These are phyloP conservation scores for Aspergillus persii DNA, from an alignment of 2,329 filamentous ascomycete species.

Conservation along the genomic window DNA sequence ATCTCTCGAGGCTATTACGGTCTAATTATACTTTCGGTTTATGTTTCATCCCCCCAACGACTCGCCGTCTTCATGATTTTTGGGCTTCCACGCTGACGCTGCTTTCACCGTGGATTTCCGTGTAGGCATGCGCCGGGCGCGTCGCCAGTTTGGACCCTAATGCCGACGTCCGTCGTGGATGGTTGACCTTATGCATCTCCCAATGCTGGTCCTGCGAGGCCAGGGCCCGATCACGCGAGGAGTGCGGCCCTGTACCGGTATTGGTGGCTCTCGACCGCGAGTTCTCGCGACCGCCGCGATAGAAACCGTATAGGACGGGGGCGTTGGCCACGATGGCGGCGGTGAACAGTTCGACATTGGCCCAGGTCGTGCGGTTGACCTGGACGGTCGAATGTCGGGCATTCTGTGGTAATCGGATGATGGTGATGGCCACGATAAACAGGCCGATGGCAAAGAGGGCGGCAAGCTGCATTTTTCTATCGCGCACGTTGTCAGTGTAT, in stretches of 20 bases:
- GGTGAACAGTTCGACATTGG: background rate
- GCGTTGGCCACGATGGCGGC: constrained; percentile 1
- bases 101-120: background rate
- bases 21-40: background rate
- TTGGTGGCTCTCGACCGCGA: constrained; percentile 2
- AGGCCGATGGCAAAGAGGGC: background rate
- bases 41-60: background rate
- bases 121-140: background rate
- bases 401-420: constrained; percentile 1
- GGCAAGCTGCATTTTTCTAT: constrained; percentile 4
- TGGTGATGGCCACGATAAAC: background rate
- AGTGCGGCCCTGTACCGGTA: background rate
- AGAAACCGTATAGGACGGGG: constrained; percentile 4
- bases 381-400: background rate
- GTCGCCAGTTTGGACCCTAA: background rate
- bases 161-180: background rate
- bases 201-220: background rate
- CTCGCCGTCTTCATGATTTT: background rate
- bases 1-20: background rate
- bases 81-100: background rate
- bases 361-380: constrained; percentile 5
- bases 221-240: background rate
- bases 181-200: constrained; percentile 1
- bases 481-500: background rate
- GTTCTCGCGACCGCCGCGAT: background rate